A percentile compares a stretch with the other conserved stretches of the same genome.
phyloP scores from a whole-genome alignment of 2,329 filamentous ascomycete genomes.

The Colletotrichum scovillei region DNA sequence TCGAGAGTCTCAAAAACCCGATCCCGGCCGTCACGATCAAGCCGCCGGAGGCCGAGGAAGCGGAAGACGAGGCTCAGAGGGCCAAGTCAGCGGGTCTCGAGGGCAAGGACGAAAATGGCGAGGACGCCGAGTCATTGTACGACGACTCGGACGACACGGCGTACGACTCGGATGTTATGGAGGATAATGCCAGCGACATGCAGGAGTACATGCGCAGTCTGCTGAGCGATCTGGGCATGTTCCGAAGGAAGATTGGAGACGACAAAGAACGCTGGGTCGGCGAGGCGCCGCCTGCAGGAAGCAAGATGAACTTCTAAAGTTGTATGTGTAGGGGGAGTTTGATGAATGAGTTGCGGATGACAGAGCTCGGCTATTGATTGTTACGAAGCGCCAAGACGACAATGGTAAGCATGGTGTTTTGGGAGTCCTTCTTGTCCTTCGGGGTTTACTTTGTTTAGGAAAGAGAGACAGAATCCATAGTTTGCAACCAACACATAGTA shows the following conservation, averaged over 20 bases:
- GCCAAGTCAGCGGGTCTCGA: conserved; percentile 35
- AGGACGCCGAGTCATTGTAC: conserved; percentile 61
- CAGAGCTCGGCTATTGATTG: neutral
- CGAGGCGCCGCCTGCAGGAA: conserved; percentile 62
- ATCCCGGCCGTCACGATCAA: conserved; percentile 72
- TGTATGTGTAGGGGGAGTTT: too few relatives aligned
- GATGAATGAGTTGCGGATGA: neutral
- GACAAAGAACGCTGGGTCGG: conserved; percentile 80
- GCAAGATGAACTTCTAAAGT: conserved; percentile 52
- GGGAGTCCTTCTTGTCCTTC: conserved; percentile 29
- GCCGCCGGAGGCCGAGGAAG: conserved; percentile 22
- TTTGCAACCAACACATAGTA: neutral
- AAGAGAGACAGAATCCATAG: conserved; percentile 8
- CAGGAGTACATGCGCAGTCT: conserved; percentile 89
- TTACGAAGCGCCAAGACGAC: conserved; percentile 17
- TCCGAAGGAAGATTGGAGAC: conserved; percentile 87
- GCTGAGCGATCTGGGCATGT: conserved; percentile 81
- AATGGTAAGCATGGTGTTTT: conserved; percentile 36
- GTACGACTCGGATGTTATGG: conserved; percentile 57
- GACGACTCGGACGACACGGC: conserved; percentile 57
- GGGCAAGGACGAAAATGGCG: conserved; percentile 68
- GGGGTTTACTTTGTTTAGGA: conserved; percentile 9
- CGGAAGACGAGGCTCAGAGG: conserved; percentile 11
- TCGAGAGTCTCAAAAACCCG: conserved; percentile 90
- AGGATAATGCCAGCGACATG: conserved; percentile 71